Evolutionary conservation across 1,139 yeast species (phyloP).

Genomic region (Debaryomyces fabryi): DNA sequence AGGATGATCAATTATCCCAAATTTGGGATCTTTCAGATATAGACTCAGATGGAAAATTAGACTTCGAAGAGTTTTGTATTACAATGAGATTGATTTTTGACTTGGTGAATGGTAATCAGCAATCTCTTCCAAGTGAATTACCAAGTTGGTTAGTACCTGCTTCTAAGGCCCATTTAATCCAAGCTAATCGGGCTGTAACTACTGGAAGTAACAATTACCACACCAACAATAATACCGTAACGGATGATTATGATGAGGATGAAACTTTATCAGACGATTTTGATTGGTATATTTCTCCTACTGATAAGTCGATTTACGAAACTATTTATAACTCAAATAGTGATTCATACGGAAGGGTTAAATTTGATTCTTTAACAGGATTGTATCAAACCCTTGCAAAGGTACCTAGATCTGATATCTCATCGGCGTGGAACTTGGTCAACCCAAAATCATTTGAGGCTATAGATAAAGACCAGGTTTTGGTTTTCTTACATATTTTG

Average conservation of each 20-base stretch:
- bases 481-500: slow-evolving; percentile 85
- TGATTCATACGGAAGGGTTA: slow-evolving; percentile 81
- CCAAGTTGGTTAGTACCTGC: slow-evolving; percentile 95
- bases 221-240: slow-evolving; percentile 27
- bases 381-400: slow-evolving; percentile 68
- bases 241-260: slow-evolving; percentile 58
- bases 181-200: slow-evolving; percentile 71
- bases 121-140: slow-evolving; percentile 64
- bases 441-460: slow-evolving; percentile 87
- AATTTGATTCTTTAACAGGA: slow-evolving; percentile 69
- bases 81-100: slow-evolving; percentile 96
- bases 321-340: slow-evolving; percentile 73
- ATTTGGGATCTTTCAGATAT: slow-evolving; percentile 95
- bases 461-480: slow-evolving; percentile 89
- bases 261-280: slow-evolving; percentile 65
- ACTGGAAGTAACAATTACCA: slow-evolving; percentile 27
- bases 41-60: slow-evolving; percentile 87
- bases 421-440: slow-evolving; percentile 93
- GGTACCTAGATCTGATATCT: slow-evolving; percentile 84
- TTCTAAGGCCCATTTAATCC: slow-evolving; percentile 79
- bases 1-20: slow-evolving; percentile 71
- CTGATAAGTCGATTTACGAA: slow-evolving; percentile 78
- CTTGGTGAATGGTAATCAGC: slow-evolving; percentile 73
- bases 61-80: slow-evolving; percentile 96
- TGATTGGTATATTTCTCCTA: slow-evolving; percentile 96